Evolutionary conservation across 306 rosid genomes (phyloP), one percentile per base, ranked within the genome.

Genomic region (Fagus sylvatica): DNA sequence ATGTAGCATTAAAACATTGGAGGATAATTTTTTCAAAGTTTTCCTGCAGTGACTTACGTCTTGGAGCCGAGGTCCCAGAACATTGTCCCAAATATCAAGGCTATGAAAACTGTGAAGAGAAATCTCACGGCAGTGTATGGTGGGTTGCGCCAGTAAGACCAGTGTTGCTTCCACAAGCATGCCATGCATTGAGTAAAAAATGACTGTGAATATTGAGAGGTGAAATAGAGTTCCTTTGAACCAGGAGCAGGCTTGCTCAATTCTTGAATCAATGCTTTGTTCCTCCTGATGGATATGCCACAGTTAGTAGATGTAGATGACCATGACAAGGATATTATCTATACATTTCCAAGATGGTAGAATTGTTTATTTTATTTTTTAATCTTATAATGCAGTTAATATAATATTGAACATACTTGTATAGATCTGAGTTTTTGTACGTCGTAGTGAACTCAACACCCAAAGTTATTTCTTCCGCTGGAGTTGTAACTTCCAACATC

Each of bases 51-150:
- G 39, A 76, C 81, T 78, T 69, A 79, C 90, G 70, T 53, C 79
- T 84, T 87, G 53, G 86, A 65, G 51, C 90, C 90, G 1, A 87
- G 88, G 49, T 81, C 78, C 86, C 86, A 81, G 81, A 87, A 87
- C 60, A 87, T 76, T 16, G 90, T 53, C 16, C 90, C 88, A 32
- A 87, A 84, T 72, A 79, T 69, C 66, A 87, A 40, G 53, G 84
- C 88, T 19, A 53, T 69, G 71, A 73, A 6, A 39, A 72, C 42
- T 6, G 86, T 75, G 74, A 81, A 84, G 51, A 84, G 36, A 19
- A 84, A 41, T 80, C 86, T 72, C 16, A 84, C 84, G 0, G 84
- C 80, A 9, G 84, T 84, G 68, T 87, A 84, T 2, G 80, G 54
- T 1, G 88, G 88, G 74, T 87, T 87, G 37, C 86, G 79, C 90